phyloP scores from a whole-genome alignment of 2,329 filamentous ascomycete species.

The Penicillium janthinellum region DNA sequence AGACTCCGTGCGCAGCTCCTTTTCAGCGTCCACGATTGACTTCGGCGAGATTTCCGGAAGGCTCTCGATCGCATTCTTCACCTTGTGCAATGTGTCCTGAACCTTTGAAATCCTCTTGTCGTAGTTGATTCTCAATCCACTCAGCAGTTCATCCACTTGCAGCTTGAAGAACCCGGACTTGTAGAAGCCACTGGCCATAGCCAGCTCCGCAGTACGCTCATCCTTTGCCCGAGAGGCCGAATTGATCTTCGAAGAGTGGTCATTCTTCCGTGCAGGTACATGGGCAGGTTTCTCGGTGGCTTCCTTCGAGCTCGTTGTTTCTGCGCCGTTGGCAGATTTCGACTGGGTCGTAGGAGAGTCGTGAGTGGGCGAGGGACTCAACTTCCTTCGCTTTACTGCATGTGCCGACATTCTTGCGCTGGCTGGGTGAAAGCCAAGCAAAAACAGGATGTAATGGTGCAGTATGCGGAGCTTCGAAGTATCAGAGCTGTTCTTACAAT shows the following conservation, averaged over 20 bases:
- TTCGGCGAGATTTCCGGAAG: slow-evolving; percentile 55
- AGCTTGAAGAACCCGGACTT: slow-evolving; percentile 69
- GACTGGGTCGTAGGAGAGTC: slow-evolving; percentile 7
- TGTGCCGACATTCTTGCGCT: slow-evolving; percentile 34
- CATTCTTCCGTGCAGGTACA: slow-evolving; percentile 17
- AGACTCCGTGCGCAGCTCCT: slow-evolving; percentile 65
- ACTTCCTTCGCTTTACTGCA: slow-evolving; percentile 50
- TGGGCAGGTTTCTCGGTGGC: slow-evolving; percentile 33
- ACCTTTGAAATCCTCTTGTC: slow-evolving; percentile 57
- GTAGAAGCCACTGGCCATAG: slow-evolving; percentile 55
- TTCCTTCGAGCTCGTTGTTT: slow-evolving; percentile 28
- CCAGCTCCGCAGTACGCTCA: slow-evolving; percentile 38
- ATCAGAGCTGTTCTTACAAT: background rate
- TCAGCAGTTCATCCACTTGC: slow-evolving; percentile 65
- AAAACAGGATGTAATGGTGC: background rate
- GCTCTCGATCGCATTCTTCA: slow-evolving; percentile 61
- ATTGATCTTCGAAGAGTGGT: slow-evolving; percentile 24
- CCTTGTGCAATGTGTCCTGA: slow-evolving; percentile 55
- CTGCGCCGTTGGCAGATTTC: slow-evolving; percentile 17
- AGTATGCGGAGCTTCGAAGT: background rate
- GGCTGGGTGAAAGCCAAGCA: background rate
- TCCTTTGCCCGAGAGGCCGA: slow-evolving; percentile 23
- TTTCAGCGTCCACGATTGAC: slow-evolving; percentile 65
- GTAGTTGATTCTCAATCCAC: slow-evolving; percentile 60
- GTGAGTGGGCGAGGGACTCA: slow-evolving; percentile 40